Evolutionary conservation across 164 flowering plant genomes (phyloP), one percentile per base, ranked within the genome.

Genomic region (Amborella trichopoda): DNA sequence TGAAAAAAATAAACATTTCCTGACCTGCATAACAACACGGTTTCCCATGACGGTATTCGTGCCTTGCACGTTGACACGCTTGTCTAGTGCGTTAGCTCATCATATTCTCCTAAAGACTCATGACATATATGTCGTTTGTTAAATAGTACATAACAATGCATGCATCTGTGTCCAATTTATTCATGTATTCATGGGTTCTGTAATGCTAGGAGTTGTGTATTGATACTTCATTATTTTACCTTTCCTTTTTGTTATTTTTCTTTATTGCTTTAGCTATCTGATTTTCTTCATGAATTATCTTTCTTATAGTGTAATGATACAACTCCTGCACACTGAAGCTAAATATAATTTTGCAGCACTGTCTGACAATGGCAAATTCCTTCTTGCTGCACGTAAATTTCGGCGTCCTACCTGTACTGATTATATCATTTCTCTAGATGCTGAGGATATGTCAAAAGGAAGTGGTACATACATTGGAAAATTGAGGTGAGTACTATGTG

Each of bases 341-440:
- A 16, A 28, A n/a, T 26, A 19, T 19, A 27, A 28, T 23, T 3
- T 50, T 25, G 50, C 79, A 82, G 93, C 84, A 36, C 55, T 75
- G 48, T 50, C 70, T 57, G 84, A 73, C 38, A 71, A 73, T 43
- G 87, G 84, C 19, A 82, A 82, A 66, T 77, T 79, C 49, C 87
- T 82, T 55, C 80, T 82, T 38, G 74, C 82, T 63, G 93, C 87
- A 1, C 73, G 78, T 49, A 82, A 68, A 58, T 71, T 57, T 48
- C 70, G 80, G 49, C 75, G 82, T 0, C 49, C 87, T 27, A 79
- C 87, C 25, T 68, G 68, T 60, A 77, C 84, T 19, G 93, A 80
- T 50, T 79, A 75, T 48, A 40, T 82, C 39, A 65, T 82, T 50
- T 82, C 87, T 57, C 58, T 82, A 6, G 41, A 67, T 55, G 55